Conservation (phyloP, 257 asterid genomes). For the Solanum bukasovii region DNA sequence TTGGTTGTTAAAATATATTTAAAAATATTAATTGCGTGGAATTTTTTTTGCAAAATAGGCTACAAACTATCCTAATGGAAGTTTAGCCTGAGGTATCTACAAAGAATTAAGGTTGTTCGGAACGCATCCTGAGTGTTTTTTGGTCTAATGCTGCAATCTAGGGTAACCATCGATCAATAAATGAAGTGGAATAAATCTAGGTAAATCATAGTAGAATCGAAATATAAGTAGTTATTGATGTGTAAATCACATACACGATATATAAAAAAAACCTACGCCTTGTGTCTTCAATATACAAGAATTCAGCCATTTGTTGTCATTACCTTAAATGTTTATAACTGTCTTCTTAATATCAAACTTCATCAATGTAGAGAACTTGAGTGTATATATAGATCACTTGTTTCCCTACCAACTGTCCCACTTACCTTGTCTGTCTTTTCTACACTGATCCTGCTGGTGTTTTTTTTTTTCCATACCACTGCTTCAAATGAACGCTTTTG, state of each 20-base stretch:
- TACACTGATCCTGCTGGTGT: background rate
- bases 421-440: background rate
- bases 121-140: no score
- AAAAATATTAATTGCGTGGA: no score
- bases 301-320: background rate
- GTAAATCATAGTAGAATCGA: background rate
- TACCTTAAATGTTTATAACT: background rate
- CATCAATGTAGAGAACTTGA: background rate
- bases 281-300: background rate
- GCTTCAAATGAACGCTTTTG: background rate
- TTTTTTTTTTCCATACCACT: background rate
- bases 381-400: background rate
- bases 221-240: background rate
- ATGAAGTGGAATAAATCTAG: background rate
- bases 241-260: background rate
- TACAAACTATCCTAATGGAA: background rate
- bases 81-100: background rate
- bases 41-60: no score
- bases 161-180: background rate
- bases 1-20: no score
- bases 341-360: background rate
- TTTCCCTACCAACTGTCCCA: background rate
- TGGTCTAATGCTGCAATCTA: background rate
- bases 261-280: background rate
- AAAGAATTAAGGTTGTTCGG: background rate